Conservation (phyloP, 2,329 filamentous ascomycete species). For the Colletotrichum spaethianum region DNA sequence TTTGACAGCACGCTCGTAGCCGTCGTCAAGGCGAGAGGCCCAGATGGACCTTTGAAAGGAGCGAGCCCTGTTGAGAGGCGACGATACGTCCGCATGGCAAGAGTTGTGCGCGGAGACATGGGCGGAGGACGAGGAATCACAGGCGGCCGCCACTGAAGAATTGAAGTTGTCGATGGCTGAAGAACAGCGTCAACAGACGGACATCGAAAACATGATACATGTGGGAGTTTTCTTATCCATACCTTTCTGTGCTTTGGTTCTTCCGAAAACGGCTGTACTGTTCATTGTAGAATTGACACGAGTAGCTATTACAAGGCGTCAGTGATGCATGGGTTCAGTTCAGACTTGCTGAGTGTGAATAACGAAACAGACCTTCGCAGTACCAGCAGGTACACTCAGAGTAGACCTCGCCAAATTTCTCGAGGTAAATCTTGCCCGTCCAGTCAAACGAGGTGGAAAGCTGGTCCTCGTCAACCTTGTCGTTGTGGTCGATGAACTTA, state of each 20-base stretch:
- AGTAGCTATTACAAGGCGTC: constrained; percentile 55
- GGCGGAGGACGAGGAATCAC: constrained; percentile 69
- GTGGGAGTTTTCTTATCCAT: not conserved
- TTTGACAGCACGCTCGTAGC: constrained; percentile 69
- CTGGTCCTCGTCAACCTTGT: constrained; percentile 81
- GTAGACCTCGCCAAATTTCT: constrained; percentile 76
- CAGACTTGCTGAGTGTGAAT: not conserved
- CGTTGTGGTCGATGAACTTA: constrained; percentile 84
- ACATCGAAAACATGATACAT: not conserved
- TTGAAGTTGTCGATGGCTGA: constrained; percentile 58
- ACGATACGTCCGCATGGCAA: constrained; percentile 56
- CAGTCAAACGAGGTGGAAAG: constrained; percentile 78
- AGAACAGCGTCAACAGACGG: not conserved
- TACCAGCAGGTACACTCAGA: constrained; percentile 88
- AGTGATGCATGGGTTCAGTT: not conserved
- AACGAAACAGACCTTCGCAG: constrained; percentile 70
- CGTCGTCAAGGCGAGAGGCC: constrained; percentile 60
- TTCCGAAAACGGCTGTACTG: constrained; percentile 60
- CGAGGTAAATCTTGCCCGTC: constrained; percentile 80
- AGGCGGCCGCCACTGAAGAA: constrained; percentile 64
- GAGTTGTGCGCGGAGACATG: constrained; percentile 84
- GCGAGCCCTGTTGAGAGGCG: constrained; percentile 40
- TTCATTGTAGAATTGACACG: constrained; percentile 68
- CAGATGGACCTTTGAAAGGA: constrained; percentile 55
- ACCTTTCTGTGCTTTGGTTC: constrained; percentile 60